phyloP scores from a whole-genome alignment of 164 flowering plant genomes.

The Echeveria elegans region DNA sequence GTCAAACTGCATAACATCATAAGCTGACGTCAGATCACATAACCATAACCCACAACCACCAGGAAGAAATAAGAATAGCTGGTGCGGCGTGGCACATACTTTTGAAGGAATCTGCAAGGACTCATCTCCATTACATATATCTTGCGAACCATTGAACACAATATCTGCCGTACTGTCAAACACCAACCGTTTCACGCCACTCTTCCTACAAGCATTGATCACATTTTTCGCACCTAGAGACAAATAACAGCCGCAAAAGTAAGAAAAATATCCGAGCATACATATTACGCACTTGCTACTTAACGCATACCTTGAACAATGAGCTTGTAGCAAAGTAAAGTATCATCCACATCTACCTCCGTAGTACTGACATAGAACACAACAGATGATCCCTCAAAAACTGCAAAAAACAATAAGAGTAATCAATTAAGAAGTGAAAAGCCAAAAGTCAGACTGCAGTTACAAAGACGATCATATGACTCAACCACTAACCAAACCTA shows the following conservation, averaged over 20 bases:
- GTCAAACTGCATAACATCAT: slow-evolving; percentile 38
- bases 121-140: slow-evolving; percentile 65
- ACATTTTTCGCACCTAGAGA: slow-evolving; percentile 76
- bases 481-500: slow-evolving; percentile 4
- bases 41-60: not conserved
- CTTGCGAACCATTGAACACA: slow-evolving; percentile 58
- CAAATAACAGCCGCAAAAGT: not conserved
- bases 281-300: not conserved
- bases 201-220: slow-evolving; percentile 66
- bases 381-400: slow-evolving; percentile 53
- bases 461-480: no score
- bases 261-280: not conserved
- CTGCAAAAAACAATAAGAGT: slow-evolving; percentile 45
- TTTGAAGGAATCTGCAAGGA: slow-evolving; percentile 52
- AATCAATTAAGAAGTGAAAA: no score
- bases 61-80: not conserved
- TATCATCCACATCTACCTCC: slow-evolving; percentile 25
- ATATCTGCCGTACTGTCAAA: slow-evolving; percentile 85
- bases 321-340: slow-evolving; percentile 37
- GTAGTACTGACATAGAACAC: slow-evolving; percentile 50
- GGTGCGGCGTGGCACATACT: slow-evolving; percentile 27
- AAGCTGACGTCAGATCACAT: not conserved
- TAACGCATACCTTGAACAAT: slow-evolving; percentile 67
- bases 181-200: slow-evolving; percentile 61
- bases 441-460: no score